Evolutionary conservation across 495 filamentous ascomycete genomes (phyloP), one percentile per base, ranked within the genome.

Genomic region (Amniculicola lignicola): DNA sequence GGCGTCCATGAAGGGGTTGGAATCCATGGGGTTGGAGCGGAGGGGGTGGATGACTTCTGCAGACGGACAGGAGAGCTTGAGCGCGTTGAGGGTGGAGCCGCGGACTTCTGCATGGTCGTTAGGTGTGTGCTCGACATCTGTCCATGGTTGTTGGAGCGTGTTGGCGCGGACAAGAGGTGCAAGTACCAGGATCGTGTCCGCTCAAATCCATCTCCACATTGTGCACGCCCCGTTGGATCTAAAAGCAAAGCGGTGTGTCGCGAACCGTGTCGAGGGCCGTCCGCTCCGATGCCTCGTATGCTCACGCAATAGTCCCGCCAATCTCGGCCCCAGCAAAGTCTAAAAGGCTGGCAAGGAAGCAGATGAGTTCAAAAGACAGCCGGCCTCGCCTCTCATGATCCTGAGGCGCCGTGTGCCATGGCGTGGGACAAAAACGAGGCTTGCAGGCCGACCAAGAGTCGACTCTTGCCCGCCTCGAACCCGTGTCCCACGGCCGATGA

Each of bases 31-130:
- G 49, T 31, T 25, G 6, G 18, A 11, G 16, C 22, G 14, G n/a
- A 27, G 23, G 9, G 54, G 45, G 9, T 54, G 29, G 37, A 64
- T 40, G 46, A 57, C 33, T 55, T 64, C 55, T 45, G 61, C 61
- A 4, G 61, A 64, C 37, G 61, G 61, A 23, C 61, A 64, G 28
- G 56, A 55, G 12, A 57, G 24, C 46, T 60, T 64, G 21, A 64
- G 56, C 15, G 61, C 61, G 42, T 18, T 47, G 21, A 60, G 38
- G 11, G 61, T 64, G 33, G 55, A 60, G 40, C 56, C 10, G 24
- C 61, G 55, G 33, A 64, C 51, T 55, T 59, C 61, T 64, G 29
- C 19, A 11, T 28, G 10, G 48, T 50, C 27, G 39, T 28, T n/a
- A 38, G 38, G 7, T 33, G 28, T 14, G 18, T 18, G 18, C 45